Evolutionary conservation across 78 protist species (phyloP), one percentile per base, ranked within the genome.

Genomic region (Dictyostelium intermedium): DNA sequence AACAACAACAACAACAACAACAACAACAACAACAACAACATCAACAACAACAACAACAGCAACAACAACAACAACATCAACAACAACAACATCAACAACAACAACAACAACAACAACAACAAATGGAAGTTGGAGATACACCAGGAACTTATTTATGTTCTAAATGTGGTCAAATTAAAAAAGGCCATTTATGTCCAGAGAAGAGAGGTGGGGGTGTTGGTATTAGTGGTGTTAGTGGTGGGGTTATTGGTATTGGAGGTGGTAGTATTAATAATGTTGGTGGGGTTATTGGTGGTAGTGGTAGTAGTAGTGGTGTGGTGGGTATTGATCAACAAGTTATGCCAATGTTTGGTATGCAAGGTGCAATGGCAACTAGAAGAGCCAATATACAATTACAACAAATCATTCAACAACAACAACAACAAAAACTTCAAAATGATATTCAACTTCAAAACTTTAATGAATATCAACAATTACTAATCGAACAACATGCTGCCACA

Each of bases 81-180:
- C n/a, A n/a, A n/a, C n/a, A n/a, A n/a, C n/a, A n/a, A n/a, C n/a
- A n/a, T n/a, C n/a, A n/a, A n/a, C n/a, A n/a, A n/a, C n/a, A n/a
- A n/a, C n/a, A n/a, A n/a, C n/a, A n/a, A n/a, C n/a, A n/a, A n/a
- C n/a, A n/a, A 41, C 47, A 41, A 41, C 56, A 13, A 50, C 61
- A 50, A 50, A 70, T 70, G 77, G 37, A 30, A 27, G 34, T 30
- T 70, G 37, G 34, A 32, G 34, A 63, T 63, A 63, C 73, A 14
- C 85, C 43, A 25, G 91, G 91, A 27, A 85, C 91, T 30, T 85
- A 85, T 45, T 50, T 50, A 43, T 89, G 93, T 27, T 80, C 87
- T 9, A 89, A 89, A 80, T 89, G 93, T 66, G 93, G 93, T 20
- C 78, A 89, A 47, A n/a, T 78, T 27, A 89, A 89, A 47, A 89